Conservation (phyloP, 768 basidiomycete genomes). For the Phaeotremella fagi region DNA sequence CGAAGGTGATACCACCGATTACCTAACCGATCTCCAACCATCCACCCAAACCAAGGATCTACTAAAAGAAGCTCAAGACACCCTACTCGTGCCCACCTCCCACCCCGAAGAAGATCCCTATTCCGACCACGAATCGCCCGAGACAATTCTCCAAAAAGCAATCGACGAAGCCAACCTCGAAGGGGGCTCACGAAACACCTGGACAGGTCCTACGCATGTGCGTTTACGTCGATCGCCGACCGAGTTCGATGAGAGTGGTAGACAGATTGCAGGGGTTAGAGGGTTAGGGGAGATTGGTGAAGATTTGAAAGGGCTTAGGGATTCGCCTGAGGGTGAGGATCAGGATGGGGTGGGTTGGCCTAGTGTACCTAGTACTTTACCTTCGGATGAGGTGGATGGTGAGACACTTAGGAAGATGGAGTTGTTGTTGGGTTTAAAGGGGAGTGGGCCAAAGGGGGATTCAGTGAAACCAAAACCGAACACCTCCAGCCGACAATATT, state of each 20-base stretch:
- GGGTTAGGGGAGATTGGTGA: not conserved
- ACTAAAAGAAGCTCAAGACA: not conserved
- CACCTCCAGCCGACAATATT: no score
- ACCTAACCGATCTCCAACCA: not conserved
- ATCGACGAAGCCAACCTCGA: slow-evolving; percentile 13
- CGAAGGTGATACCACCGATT: not conserved
- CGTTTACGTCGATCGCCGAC: not conserved
- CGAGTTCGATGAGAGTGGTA: not conserved
- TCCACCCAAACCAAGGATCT: not conserved
- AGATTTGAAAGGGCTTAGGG: not conserved
- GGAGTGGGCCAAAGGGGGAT: slow-evolving; percentile 3
- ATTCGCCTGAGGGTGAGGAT: not conserved
- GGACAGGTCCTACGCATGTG: not conserved
- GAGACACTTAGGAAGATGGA: slow-evolving; percentile 18
- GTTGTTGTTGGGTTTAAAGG: slow-evolving; percentile 23
- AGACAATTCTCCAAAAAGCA: slow-evolving; percentile 14
- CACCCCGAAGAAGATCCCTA: slow-evolving; percentile 2
- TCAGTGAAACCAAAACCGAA: no score
- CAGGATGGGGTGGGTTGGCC: not conserved
- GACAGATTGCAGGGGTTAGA: not conserved
- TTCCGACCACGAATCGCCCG: slow-evolving; percentile 12
- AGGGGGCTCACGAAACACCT: not conserved
- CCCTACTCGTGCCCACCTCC: not conserved
- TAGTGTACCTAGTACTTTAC: not conserved
- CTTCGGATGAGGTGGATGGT: slow-evolving; percentile 10